Percentiles rank a stretch among this genome's conserved stretches.
Conservation (phyloP, 2,329 filamentous ascomycete genomes). For the Drechslerella dactyloides region DNA sequence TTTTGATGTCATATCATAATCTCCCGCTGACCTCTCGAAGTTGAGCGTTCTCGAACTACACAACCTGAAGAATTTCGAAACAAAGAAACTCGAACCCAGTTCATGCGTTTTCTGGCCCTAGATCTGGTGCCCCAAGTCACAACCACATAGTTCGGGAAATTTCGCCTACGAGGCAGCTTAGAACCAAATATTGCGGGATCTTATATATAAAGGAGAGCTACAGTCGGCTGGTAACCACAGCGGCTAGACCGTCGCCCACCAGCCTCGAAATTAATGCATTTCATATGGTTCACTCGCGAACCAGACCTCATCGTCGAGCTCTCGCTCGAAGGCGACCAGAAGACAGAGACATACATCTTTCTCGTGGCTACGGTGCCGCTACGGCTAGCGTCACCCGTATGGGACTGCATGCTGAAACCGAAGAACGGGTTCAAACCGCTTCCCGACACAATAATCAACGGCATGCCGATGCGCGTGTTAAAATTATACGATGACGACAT, state of each 20-base stretch:
- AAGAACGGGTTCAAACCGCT: conserved; percentile 33
- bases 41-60: not conserved
- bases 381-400: conserved; percentile 19
- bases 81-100: not conserved
- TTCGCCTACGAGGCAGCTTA: no score
- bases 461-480: conserved; percentile 14
- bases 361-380: conserved; percentile 9
- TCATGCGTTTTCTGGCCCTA: no score
- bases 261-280: conserved; percentile 36
- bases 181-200: no score
- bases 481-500: conserved; percentile 33
- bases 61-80: no score
- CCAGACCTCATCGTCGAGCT: conserved; percentile 32
- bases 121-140: no score
- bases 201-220: no score
- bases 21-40: not conserved
- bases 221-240: not conserved
- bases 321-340: conserved; percentile 18
- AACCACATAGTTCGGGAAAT: no score
- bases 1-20: not conserved
- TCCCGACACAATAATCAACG: conserved; percentile 23
- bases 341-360: conserved; percentile 10
- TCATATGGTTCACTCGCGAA: conserved; percentile 38
- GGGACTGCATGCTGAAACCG: conserved; percentile 29
- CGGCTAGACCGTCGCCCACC: not conserved